Percentiles rank a stretch among this genome's conserved stretches.
These are phyloP conservation scores for Tricholoma saponaceum DNA, from an alignment of 768 basidiomycete species.

Conservation along the genomic window DNA sequence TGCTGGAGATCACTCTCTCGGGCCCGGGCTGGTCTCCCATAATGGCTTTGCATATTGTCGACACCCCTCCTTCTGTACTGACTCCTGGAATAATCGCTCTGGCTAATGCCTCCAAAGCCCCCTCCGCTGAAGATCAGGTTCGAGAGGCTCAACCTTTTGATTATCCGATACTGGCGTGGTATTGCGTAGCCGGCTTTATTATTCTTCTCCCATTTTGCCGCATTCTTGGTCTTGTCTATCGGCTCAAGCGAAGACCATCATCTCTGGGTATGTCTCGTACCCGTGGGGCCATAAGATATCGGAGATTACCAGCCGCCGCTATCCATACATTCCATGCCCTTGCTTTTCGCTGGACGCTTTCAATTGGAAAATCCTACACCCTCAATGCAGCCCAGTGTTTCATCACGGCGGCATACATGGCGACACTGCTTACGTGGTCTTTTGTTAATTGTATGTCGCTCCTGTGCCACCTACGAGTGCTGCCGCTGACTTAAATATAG, in stretches of 20 bases:
- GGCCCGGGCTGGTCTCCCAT: background rate
- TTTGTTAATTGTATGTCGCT: conserved; percentile 32
- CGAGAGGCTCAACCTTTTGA: background rate
- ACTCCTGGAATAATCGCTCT: no score
- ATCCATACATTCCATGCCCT: conserved; percentile 14
- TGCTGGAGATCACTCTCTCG: no score
- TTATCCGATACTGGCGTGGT: conserved; percentile 15
- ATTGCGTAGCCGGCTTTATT: conserved; percentile 14
- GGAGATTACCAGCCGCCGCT: conserved; percentile 10
- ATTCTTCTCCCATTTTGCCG: conserved; percentile 9
- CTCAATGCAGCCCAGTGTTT: conserved; percentile 34
- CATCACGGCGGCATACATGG: conserved; percentile 29
- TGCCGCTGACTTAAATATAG: conserved; percentile 9
- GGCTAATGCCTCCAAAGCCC: background rate
- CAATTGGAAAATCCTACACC: conserved; percentile 24
- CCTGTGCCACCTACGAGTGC: background rate
- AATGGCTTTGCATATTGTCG: background rate
- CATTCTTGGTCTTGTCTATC: background rate
- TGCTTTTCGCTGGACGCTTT: conserved; percentile 18
- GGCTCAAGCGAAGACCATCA: background rate
- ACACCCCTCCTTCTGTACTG: no score
- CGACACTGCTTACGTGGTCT: conserved; percentile 26
- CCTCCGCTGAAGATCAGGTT: background rate
- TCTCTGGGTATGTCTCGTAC: background rate
- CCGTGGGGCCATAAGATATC: conserved; percentile 1